Conservation (phyloP, 1,284 basidiomycete genomes). For the Pseudozyma thailandica region DNA sequence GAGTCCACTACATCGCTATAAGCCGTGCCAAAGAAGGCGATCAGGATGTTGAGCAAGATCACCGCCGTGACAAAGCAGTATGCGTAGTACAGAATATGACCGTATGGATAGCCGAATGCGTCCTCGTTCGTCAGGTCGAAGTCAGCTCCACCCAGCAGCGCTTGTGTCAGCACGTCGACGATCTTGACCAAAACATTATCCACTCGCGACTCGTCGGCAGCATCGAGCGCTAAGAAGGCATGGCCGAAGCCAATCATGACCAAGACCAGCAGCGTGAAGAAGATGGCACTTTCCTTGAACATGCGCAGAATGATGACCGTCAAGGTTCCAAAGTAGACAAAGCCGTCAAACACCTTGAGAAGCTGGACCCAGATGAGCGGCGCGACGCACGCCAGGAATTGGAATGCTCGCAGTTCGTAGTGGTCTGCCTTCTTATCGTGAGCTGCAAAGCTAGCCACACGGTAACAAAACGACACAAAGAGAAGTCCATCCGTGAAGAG, state of each 20-base stretch:
- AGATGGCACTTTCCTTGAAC: slow-evolving; percentile 82
- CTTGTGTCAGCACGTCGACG: slow-evolving; percentile 80
- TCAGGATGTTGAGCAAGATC: slow-evolving; percentile 74
- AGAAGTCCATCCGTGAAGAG: slow-evolving; percentile 53
- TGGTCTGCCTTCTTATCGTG: slow-evolving; percentile 30
- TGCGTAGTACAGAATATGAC: slow-evolving; percentile 80
- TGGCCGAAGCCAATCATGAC: slow-evolving; percentile 86
- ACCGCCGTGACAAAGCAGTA: slow-evolving; percentile 54
- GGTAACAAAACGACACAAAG: slow-evolving; percentile 46
- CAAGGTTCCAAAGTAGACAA: slow-evolving; percentile 72
- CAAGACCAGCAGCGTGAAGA: slow-evolving; percentile 75
- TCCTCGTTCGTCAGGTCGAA: slow-evolving; percentile 49
- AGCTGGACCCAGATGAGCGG: slow-evolving; percentile 62
- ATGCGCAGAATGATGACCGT: slow-evolving; percentile 73
- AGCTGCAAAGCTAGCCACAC: slow-evolving; percentile 48
- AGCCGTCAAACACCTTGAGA: slow-evolving; percentile 52
- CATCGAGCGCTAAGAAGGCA: slow-evolving; percentile 87
- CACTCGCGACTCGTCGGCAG: slow-evolving; percentile 79
- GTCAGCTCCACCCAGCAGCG: slow-evolving; percentile 73
- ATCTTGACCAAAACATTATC: slow-evolving; percentile 74
- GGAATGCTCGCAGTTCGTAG: slow-evolving; percentile 57
- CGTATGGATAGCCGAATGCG: slow-evolving; percentile 70
- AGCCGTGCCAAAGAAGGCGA: slow-evolving; percentile 77
- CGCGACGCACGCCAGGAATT: slow-evolving; percentile 58
- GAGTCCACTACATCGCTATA: slow-evolving; percentile 62